phyloP scores from a whole-genome alignment of 805 yeast species.

The Lipomyces anomalus region DNA sequence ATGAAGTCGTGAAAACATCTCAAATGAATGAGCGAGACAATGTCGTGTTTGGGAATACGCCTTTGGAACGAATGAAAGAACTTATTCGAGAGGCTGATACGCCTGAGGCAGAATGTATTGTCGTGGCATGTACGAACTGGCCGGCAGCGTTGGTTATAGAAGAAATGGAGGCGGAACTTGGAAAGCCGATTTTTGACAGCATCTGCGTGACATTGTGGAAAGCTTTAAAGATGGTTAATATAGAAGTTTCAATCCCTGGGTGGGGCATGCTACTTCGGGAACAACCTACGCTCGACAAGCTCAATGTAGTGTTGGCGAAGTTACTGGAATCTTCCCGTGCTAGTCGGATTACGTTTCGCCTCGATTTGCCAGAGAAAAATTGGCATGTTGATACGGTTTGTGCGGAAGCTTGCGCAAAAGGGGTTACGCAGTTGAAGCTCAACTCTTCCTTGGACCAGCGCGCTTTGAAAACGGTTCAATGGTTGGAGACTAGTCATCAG shows the following conservation, averaged over 20 bases:
- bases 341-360: constrained; percentile 9
- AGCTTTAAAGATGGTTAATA: constrained; percentile 10
- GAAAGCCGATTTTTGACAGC: constrained; percentile 12
- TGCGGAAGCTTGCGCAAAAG: constrained; percentile 11
- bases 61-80: constrained; percentile 8
- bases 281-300: constrained; percentile 4
- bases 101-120: constrained; percentile 14
- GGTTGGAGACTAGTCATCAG: constrained; percentile 10
- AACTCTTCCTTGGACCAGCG: constrained; percentile 13
- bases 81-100: constrained; percentile 12
- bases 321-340: constrained; percentile 3
- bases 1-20: constrained; percentile 11
- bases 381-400: constrained; percentile 11
- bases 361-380: constrained; percentile 9
- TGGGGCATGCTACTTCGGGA: constrained; percentile 13
- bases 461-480: constrained; percentile 9
- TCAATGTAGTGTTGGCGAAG: constrained; percentile 1
- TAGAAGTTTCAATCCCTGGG: constrained; percentile 8
- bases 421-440: constrained; percentile 6
- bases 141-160: constrained; percentile 12
- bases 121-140: constrained; percentile 17
- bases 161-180: constrained; percentile 13
- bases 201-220: constrained; percentile 14
- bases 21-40: constrained; percentile 14
- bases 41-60: constrained; percentile 11